Percentiles rank a stretch among this genome's conserved stretches.
These are phyloP conservation scores for Coemansia sp. DNA, from an alignment of 192 early-diverging fungal species.

Conservation along the genomic window DNA sequence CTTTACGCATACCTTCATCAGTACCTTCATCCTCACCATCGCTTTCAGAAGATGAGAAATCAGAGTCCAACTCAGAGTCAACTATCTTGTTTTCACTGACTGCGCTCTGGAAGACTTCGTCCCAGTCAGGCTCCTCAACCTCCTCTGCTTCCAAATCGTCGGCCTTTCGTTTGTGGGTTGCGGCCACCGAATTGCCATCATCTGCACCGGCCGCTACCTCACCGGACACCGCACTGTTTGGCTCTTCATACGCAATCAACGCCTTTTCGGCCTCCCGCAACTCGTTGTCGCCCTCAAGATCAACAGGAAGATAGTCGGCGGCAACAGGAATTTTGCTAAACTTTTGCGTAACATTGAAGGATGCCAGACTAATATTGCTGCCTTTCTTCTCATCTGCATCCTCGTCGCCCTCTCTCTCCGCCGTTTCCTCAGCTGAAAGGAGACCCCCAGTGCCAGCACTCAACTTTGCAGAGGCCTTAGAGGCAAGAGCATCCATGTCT, in stretches of 20 bases:
- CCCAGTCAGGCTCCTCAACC: constrained; percentile 72
- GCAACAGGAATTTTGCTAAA: constrained; percentile 91
- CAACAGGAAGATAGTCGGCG: constrained; percentile 81
- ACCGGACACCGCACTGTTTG: constrained; percentile 15
- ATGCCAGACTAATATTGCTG: constrained; percentile 13
- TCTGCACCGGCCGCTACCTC: not conserved
- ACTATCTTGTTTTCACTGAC: constrained; percentile 60
- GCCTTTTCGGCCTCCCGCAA: constrained; percentile 60
- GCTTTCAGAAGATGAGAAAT: constrained; percentile 48
- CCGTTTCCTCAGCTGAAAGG: constrained; percentile 35
- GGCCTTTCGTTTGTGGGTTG: constrained; percentile 41
- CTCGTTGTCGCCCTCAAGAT: constrained; percentile 69
- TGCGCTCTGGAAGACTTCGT: constrained; percentile 85
- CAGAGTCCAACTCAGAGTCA: constrained; percentile 52
- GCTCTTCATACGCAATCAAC: constrained; percentile 19
- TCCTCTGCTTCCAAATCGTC: constrained; percentile 37
- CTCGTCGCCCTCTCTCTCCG: constrained; percentile 13
- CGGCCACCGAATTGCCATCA: constrained; percentile 25
- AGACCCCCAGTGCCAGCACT: constrained; percentile 9
- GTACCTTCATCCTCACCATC: constrained; percentile 48
- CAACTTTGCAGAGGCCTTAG: not conserved
- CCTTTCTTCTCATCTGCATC: constrained; percentile 30
- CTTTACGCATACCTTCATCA: not conserved
- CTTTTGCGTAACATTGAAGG: constrained; percentile 76
- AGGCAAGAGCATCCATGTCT: constrained; percentile 3